A percentile compares a stretch with the other conserved stretches of the same genome.
Evolutionary conservation across 2,329 filamentous ascomycete species (phyloP).

Genomic region (Sphaerulina musiva): DNA sequence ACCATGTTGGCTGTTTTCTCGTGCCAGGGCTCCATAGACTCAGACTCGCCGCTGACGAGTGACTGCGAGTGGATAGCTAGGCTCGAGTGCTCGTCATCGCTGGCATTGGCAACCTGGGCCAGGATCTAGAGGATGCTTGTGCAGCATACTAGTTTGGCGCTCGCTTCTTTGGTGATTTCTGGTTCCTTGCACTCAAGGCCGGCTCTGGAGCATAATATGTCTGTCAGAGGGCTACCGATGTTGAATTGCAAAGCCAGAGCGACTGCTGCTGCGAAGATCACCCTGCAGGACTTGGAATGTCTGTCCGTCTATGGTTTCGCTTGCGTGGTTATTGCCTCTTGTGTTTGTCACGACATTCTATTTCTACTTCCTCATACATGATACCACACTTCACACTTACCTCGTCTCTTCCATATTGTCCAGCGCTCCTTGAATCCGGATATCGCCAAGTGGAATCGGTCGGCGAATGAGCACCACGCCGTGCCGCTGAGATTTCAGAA

Average conservation of each 20-base stretch:
- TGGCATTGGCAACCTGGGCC: too few species aligned
- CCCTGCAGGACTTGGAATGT: slow-evolving; percentile 45
- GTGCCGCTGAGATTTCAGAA: too few species aligned
- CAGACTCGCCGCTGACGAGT: too few species aligned
- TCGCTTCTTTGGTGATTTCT: slow-evolving; percentile 57
- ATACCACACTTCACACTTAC: slow-evolving; percentile 72
- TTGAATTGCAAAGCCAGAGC: slow-evolving; percentile 25
- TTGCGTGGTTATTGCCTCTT: slow-evolving; percentile 68
- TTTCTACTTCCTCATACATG: slow-evolving; percentile 81
- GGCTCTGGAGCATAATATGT: slow-evolving; percentile 7
- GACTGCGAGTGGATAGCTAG: too few species aligned
- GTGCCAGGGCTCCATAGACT: too few species aligned
- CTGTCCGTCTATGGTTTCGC: slow-evolving; percentile 71
- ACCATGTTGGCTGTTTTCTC: too few species aligned
- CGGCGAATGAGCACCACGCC: too few species aligned
- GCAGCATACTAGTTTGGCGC: too few species aligned
- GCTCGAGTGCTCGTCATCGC: too few species aligned
- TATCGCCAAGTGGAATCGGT: too few species aligned
- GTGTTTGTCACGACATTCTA: slow-evolving; percentile 74
- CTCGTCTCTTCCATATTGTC: slow-evolving; percentile 35
- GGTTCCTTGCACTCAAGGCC: slow-evolving; percentile 46
- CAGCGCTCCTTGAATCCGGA: slow-evolving; percentile 7
- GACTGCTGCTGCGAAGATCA: slow-evolving; percentile 18
- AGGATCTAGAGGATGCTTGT: too few species aligned
- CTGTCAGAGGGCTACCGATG: slow-evolving; percentile 14